Base-by-base conservation (phyloP, 805 yeast genomes). In the Metschnikowia peoriensis region DNA sequence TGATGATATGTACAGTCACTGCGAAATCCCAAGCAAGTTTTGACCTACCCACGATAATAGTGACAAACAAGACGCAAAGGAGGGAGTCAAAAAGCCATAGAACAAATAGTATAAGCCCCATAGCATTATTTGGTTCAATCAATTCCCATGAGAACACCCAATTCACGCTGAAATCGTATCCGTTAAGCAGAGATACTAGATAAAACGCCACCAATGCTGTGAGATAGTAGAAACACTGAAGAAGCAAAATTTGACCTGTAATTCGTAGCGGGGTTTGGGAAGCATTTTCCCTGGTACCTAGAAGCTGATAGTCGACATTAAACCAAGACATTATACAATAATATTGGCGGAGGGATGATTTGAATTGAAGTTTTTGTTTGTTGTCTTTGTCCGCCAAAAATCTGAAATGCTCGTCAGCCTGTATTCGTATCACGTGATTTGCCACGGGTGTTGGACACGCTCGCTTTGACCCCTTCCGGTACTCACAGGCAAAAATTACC, bases 11-110 rank as follows among this genome's bases (percentile, higher is more conserved):
- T 14, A 93, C 82, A 0, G 99, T 94, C n/a, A 93, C 65, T 10
- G 97, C 97, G 72, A 94, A 93, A 70, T 93, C 99, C 88, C 97
- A 88, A 0, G 97, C 98, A 46, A 93, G 73, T 67, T 93, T 94
- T 41, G 96, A 88, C 52, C 98, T 76, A 0, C 98, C 97, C 11
- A 93, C 97, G 28, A 93, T 84, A 1, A 92, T 70, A 1, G 96
- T 89, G 64, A 93, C 84, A 64, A 89, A 90, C 10, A 89, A 68
- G 1, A 91, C 97, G 59, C 96, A 86, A 40, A 94, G 73, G 42
- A 94, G 76, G 0, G 97, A 78, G 66, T 88, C 96, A 46, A 90
- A 67, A 14, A 93, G 72, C 98, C 98, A 93, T 51, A 92, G 68
- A 7, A 81, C 66, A 37, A 86, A 80, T 41, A 93, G 69, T 0